Base-by-base conservation (phyloP, 495 filamentous ascomycete genomes). In the Annulohypoxylon nitens region DNA sequence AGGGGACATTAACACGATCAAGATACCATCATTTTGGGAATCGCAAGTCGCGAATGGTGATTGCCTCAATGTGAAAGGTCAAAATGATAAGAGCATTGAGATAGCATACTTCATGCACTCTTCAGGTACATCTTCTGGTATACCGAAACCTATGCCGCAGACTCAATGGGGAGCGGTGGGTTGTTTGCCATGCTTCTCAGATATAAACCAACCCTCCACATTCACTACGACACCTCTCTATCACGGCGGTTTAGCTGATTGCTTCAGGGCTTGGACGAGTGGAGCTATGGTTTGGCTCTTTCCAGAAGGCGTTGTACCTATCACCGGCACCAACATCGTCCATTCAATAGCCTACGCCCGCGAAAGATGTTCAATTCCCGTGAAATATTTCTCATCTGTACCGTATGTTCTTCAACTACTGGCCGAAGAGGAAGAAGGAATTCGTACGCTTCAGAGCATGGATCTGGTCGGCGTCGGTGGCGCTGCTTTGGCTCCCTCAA, bases 201-300 rank as follows among this genome's bases (percentile, higher is more conserved):
- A 78, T n/a, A 53, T 58, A 2, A 23, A 63, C 0, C 45, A 76
- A 4, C 70, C 65, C n/a, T 82, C 86, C 8, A 87, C 86, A n/a
- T 88, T 89, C 61, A 85, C 87, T 7, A 88, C 87, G 0, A 90
- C 88, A n/a, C 88, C 88, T 5, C 81, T 90, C 2, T 90, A 88
- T 75, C 86, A 89, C 65, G 88, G 87, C 1, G 88, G 88, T 4
- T 79, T 87, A n/a, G 86, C 88, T 11, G 88, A 90, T 67, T 80
- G 86, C 26, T 85, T 89, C 59, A 82, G 88, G 33, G 80, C 86
- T 2, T 86, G 87, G 84, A 84, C 84, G 16, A 83, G 81, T 53
- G 78, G 76, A 14, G 79, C 83, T 0, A 69, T 86, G 78, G 82
- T 90, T 18, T 89, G 86, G 86, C 75, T 90, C 0, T 89, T 88